These are phyloP conservation scores for Dipteronia dyeriana DNA, from an alignment of 345 rosid species.

Conservation along the genomic window DNA sequence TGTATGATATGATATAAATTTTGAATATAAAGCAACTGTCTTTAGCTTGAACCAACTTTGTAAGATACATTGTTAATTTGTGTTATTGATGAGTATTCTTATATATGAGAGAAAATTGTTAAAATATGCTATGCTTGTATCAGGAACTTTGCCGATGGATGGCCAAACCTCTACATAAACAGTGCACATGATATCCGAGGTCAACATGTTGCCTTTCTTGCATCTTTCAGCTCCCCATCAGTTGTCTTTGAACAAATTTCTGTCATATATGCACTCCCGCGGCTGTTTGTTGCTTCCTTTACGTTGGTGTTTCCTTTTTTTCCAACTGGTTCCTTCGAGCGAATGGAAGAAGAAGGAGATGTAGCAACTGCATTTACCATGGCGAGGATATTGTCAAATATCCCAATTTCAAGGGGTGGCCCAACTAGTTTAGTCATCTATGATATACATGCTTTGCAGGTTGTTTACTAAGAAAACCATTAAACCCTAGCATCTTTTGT, in stretches of 20 bases:
- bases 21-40: not conserved
- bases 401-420: conserved; percentile 96
- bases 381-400: conserved; percentile 93
- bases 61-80: not conserved
- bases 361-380: conserved; percentile 98
- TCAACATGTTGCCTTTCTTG: conserved; percentile 94
- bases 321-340: conserved; percentile 97
- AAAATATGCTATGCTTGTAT: conserved; percentile 17
- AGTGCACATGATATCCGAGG: conserved; percentile 91
- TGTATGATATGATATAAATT: not conserved
- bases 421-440: conserved; percentile 95
- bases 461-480: conserved; percentile 15
- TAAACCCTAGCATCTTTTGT: not conserved
- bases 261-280: conserved; percentile 90
- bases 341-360: conserved; percentile 99
- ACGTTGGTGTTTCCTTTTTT: conserved; percentile 92
- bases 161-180: conserved; percentile 90
- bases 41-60: not conserved
- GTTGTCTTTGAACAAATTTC: conserved; percentile 97
- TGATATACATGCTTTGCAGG: conserved; percentile 98
- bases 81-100: not conserved
- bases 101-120: conserved; percentile 3
- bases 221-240: conserved; percentile 85
- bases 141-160: conserved; percentile 97
- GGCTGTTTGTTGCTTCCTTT: conserved; percentile 90